A percentile compares a stretch with the other conserved stretches of the same genome.
Conservation (phyloP, 2,329 filamentous ascomycete species). For the Ophiostoma pallidulum region DNA sequence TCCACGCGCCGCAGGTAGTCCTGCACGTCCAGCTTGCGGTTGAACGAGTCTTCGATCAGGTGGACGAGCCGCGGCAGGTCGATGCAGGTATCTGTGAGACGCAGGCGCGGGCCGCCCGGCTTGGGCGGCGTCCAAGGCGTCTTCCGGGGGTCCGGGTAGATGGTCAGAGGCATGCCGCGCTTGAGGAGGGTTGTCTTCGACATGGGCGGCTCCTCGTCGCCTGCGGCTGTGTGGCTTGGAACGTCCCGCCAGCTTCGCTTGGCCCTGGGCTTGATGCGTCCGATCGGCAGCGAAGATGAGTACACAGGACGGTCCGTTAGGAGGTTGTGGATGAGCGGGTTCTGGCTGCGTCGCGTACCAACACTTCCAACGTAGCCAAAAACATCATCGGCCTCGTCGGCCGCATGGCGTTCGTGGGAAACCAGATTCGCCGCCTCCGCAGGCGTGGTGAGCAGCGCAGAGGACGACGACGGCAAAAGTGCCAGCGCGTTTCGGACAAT, state of each 20-base stretch:
- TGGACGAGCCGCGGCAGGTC: conserved; percentile 74
- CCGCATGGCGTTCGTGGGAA: conserved; percentile 6
- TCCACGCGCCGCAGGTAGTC: conserved; percentile 78
- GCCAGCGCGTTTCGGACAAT: conserved; percentile 61
- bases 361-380: conserved; percentile 41
- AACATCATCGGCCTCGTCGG: conserved; percentile 31
- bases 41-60: conserved; percentile 90
- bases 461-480: conserved; percentile 73
- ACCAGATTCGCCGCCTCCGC: conserved; percentile 60
- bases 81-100: conserved; percentile 69
- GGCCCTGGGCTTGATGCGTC: conserved; percentile 42
- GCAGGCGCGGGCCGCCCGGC: conserved; percentile 50
- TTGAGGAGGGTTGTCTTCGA: conserved; percentile 68
- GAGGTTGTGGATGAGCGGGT: conserved; percentile 90
- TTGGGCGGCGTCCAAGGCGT: conserved; percentile 59
- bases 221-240: neutral
- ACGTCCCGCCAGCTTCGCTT: neutral
- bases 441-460: conserved; percentile 81
- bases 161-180: conserved; percentile 77
- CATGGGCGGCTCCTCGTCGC: neutral
- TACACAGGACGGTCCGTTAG: conserved; percentile 89
- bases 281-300: conserved; percentile 78
- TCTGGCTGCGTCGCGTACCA: conserved; percentile 49
- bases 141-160: conserved; percentile 62
- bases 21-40: conserved; percentile 69